These are phyloP conservation scores for Musa schizocarpa DNA, from an alignment of 176 grass and related monocot species.

Conservation along the genomic window DNA sequence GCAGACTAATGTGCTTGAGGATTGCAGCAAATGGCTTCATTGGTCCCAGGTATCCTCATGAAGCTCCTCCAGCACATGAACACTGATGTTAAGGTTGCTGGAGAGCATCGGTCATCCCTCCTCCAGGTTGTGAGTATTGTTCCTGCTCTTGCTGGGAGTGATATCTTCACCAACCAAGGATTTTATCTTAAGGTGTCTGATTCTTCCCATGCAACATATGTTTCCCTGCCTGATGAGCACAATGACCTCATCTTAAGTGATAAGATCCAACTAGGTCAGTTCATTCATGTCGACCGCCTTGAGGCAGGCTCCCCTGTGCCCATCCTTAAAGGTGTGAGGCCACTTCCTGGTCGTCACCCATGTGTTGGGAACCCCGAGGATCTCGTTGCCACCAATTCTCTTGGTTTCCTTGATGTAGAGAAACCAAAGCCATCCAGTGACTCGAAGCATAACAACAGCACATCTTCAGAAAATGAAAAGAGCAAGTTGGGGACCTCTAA, in stretches of 20 bases:
- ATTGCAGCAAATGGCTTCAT: slow-evolving; percentile 1
- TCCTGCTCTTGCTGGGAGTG: slow-evolving; percentile 11
- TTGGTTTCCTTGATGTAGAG: slow-evolving; percentile 29
- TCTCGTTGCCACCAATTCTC: slow-evolving; percentile 47
- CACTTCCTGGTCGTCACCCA: slow-evolving; percentile 1
- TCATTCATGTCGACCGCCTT: slow-evolving; percentile 7
- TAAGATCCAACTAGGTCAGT: slow-evolving; percentile 11
- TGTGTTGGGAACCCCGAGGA: slow-evolving; percentile 19
- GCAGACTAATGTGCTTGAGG: neutral
- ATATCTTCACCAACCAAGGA: slow-evolving; percentile 13
- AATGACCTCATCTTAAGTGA: slow-evolving; percentile 14
- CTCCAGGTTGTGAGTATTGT: slow-evolving; percentile 13
- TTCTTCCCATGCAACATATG: slow-evolving; percentile 12
- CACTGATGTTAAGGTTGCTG: slow-evolving; percentile 4
- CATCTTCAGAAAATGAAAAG: slow-evolving; percentile 48
- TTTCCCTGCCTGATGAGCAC: slow-evolving; percentile 9
- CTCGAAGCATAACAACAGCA: slow-evolving; percentile 28
- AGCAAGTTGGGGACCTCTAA: slow-evolving; percentile 45
- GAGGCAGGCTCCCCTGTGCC: slow-evolving; percentile 13
- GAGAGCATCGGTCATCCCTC: slow-evolving; percentile 4
- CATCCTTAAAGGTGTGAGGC: slow-evolving; percentile 7
- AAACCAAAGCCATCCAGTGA: slow-evolving; percentile 30
- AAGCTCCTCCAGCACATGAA: slow-evolving; percentile 18
- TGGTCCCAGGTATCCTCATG: slow-evolving; percentile 8
- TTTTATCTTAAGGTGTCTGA: slow-evolving; percentile 16